A percentile compares a stretch with the other conserved stretches of the same genome.
Conservation (phyloP, 257 asterid species). For the Ilex aquifolium region DNA sequence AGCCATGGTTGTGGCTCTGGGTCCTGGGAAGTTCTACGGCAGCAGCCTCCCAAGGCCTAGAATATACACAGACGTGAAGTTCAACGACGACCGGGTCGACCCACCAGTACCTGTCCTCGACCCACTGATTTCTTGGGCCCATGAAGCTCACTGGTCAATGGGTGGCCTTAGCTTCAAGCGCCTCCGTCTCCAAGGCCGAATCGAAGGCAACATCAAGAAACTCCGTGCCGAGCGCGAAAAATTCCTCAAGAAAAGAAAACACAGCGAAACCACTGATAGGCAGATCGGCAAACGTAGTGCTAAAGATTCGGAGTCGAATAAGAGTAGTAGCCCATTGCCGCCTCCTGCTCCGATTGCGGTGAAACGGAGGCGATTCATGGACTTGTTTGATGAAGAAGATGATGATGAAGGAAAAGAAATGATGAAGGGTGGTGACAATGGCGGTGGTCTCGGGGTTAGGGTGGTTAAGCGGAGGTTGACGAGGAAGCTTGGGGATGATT, state of each 20-base stretch:
- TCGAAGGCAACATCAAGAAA: constrained; percentile 72
- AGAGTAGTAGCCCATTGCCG: constrained; percentile 21
- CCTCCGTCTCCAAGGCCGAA: constrained; percentile 86
- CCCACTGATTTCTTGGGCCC: constrained; percentile 72
- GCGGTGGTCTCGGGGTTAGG: constrained; percentile 9
- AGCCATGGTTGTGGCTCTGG: constrained; percentile 64
- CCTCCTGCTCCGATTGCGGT: constrained; percentile 64
- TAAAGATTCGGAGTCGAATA: background rate
- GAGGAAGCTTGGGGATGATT: constrained; percentile 74
- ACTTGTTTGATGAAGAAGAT: constrained; percentile 5
- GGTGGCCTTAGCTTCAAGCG: constrained; percentile 77
- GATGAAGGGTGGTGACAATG: background rate
- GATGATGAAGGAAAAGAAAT: background rate
- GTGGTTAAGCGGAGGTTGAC: constrained; percentile 32
- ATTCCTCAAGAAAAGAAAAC: background rate
- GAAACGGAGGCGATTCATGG: constrained; percentile 58
- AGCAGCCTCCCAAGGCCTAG: constrained; percentile 88
- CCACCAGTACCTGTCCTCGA: constrained; percentile 71
- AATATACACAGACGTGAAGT: constrained; percentile 54
- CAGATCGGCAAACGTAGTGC: background rate
- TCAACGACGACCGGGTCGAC: constrained; percentile 54
- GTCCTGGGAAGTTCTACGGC: constrained; percentile 90
- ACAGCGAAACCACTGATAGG: background rate
- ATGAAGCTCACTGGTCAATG: constrained; percentile 97
- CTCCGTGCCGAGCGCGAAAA: constrained; percentile 57